These are phyloP conservation scores for Nicotiana attenuata DNA, from an alignment of 257 asterid genomes.

Conservation along the genomic window DNA sequence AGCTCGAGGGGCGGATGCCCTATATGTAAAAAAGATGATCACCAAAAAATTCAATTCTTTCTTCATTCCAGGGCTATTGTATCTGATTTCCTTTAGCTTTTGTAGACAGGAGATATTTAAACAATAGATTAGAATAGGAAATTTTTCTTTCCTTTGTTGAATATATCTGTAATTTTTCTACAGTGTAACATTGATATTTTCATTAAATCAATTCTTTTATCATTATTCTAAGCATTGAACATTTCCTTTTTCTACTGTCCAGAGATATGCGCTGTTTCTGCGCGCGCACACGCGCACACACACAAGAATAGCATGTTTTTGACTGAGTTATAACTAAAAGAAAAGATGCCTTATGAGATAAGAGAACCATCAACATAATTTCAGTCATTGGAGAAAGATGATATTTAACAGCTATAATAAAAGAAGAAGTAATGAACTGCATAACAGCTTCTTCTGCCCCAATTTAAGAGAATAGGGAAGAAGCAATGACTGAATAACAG, in stretches of 20 bases:
- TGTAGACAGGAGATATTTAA: not conserved
- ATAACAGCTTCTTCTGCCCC: too few relatives aligned
- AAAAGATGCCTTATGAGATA: too few relatives aligned
- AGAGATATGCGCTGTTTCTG: too few relatives aligned
- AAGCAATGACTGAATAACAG: too few relatives aligned
- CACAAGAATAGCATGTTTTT: too few relatives aligned
- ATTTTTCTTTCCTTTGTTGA: not conserved
- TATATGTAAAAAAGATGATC: not conserved
- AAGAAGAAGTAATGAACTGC: too few relatives aligned
- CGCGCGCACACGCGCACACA: too few relatives aligned
- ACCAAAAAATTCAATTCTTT: conserved; percentile 2
- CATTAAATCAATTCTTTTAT: not conserved
- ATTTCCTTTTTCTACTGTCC: not conserved
- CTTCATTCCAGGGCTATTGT: not conserved
- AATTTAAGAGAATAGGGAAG: too few relatives aligned
- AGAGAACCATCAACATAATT: not conserved
- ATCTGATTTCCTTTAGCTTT: not conserved
- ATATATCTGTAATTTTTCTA: conserved; percentile 1
- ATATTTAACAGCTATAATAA: too few relatives aligned
- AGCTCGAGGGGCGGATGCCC: not conserved
- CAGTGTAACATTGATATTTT: conserved; percentile 3
- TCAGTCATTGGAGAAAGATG: not conserved
- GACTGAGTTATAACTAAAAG: too few relatives aligned
- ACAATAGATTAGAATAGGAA: conserved; percentile 7
- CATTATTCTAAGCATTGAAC: not conserved